Evolutionary conservation across 257 asterid species (phyloP).

Genomic region (Solanum lignicaule): DNA sequence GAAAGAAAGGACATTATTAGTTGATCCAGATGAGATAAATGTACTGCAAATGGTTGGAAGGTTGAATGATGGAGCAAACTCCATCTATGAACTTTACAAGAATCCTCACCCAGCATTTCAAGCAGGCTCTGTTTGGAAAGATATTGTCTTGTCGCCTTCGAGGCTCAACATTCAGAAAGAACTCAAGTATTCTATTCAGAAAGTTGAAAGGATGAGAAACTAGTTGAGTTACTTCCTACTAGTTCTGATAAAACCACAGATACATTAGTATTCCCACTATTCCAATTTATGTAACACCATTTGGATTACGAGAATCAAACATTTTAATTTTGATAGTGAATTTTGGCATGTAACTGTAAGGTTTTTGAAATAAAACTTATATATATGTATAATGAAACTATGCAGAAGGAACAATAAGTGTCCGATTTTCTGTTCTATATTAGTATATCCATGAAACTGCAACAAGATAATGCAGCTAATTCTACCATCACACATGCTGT

Average conservation of each 20-base stretch:
- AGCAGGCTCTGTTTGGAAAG: slow-evolving; percentile 89
- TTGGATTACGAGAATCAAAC: background rate
- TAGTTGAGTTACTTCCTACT: background rate
- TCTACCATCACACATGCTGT: background rate
- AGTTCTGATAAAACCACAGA: background rate
- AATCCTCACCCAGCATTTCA: slow-evolving; percentile 59
- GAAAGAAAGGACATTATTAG: slow-evolving; percentile 76
- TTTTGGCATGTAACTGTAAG: background rate
- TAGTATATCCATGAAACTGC: background rate
- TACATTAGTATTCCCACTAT: background rate
- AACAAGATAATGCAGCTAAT: background rate
- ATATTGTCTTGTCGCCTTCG: slow-evolving; percentile 90
- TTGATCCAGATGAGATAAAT: slow-evolving; percentile 79
- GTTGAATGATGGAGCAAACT: slow-evolving; percentile 62
- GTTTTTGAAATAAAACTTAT: background rate
- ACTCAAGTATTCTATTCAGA: slow-evolving; percentile 81
- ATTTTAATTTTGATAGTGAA: background rate
- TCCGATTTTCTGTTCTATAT: background rate
- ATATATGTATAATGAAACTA: background rate
- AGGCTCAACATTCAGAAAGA: slow-evolving; percentile 90
- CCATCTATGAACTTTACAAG: slow-evolving; percentile 69
- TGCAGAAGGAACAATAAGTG: background rate
- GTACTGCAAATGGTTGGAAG: slow-evolving; percentile 43
- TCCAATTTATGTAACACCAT: background rate
- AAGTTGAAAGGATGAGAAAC: slow-evolving; percentile 35